Evolutionary conservation across 2,329 filamentous ascomycete genomes (phyloP).

Genomic region (Venturia asperata): DNA sequence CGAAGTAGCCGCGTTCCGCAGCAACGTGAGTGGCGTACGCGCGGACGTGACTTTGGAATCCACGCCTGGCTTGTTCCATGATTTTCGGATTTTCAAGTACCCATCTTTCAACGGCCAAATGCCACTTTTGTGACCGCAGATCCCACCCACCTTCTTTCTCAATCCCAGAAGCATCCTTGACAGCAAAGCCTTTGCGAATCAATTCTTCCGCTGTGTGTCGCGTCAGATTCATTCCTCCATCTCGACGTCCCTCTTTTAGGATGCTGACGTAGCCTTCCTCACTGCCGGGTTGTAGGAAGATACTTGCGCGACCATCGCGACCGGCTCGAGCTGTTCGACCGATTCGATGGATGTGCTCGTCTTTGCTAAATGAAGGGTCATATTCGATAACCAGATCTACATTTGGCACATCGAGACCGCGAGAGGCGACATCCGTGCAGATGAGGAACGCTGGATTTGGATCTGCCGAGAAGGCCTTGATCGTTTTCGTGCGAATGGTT

Average conservation of each 20-base stretch:
- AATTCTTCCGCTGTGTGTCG: slow-evolving; percentile 59
- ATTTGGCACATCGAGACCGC: slow-evolving; percentile 89
- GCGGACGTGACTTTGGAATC: slow-evolving; percentile 84
- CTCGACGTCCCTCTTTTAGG: slow-evolving; percentile 63
- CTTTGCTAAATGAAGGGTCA: slow-evolving; percentile 86
- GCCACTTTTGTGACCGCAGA: slow-evolving; percentile 58
- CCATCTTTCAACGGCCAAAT: slow-evolving; percentile 61
- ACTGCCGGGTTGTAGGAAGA: slow-evolving; percentile 83
- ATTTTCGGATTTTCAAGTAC: slow-evolving; percentile 56
- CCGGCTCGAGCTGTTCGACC: slow-evolving; percentile 92
- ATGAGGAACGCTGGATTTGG: slow-evolving; percentile 74
- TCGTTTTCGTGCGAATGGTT: slow-evolving; percentile 75
- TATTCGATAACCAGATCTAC: slow-evolving; percentile 95
- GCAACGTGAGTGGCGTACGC: slow-evolving; percentile 92
- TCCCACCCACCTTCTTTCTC: slow-evolving; percentile 47
- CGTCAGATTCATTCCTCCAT: slow-evolving; percentile 55
- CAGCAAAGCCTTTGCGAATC: slow-evolving; percentile 56
- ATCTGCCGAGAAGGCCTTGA: slow-evolving; percentile 69
- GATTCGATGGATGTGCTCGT: slow-evolving; percentile 90
- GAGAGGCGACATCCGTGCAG: slow-evolving; percentile 91
- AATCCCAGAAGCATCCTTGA: slow-evolving; percentile 26
- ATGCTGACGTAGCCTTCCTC: slow-evolving; percentile 87
- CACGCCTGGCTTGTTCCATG: slow-evolving; percentile 74
- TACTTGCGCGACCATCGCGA: slow-evolving; percentile 72
- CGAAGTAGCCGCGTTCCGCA: slow-evolving; percentile 77